Conservation (phyloP, 1,139 yeast species). For the Candida labiduridarum region DNA sequence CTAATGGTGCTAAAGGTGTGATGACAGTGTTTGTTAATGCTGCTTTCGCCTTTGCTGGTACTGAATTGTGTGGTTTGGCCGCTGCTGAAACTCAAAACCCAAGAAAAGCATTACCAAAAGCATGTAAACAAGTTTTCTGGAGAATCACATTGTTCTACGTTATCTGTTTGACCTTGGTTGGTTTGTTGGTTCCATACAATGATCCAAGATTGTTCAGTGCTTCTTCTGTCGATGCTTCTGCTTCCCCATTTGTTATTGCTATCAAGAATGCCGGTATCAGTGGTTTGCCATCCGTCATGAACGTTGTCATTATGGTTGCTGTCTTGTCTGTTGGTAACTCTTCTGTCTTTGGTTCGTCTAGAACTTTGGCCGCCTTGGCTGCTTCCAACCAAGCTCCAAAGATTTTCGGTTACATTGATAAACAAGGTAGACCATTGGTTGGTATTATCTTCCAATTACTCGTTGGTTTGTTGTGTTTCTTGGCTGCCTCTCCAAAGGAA, state of each 20-base stretch:
- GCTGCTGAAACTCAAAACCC: constrained; percentile 47
- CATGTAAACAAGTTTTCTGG: constrained; percentile 52
- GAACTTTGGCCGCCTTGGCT: constrained; percentile 81
- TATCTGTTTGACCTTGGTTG: constrained; percentile 45
- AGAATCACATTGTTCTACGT: constrained; percentile 48
- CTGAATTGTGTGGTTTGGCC: constrained; percentile 50
- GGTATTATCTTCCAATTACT: constrained; percentile 60
- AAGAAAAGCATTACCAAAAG: constrained; percentile 43
- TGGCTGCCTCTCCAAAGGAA: constrained; percentile 69
- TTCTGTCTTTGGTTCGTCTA: constrained; percentile 72
- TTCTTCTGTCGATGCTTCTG: constrained; percentile 41
- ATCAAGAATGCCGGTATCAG: constrained; percentile 43
- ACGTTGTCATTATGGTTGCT: constrained; percentile 48
- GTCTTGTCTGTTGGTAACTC: constrained; percentile 54
- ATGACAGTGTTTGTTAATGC: constrained; percentile 49
- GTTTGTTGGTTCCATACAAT: constrained; percentile 45
- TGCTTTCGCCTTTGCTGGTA: constrained; percentile 51
- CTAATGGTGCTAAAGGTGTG: constrained; percentile 63
- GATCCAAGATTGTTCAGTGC: constrained; percentile 33
- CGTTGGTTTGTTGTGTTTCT: constrained; percentile 70
- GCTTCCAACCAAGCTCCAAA: constrained; percentile 82
- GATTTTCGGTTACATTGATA: constrained; percentile 72
- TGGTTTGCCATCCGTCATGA: constrained; percentile 51
- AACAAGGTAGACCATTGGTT: constrained; percentile 70
- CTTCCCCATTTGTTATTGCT: constrained; percentile 54